Evolutionary conservation across 192 early-diverging fungal species (phyloP).

Genomic region (Tieghemiomyces parasiticus): DNA sequence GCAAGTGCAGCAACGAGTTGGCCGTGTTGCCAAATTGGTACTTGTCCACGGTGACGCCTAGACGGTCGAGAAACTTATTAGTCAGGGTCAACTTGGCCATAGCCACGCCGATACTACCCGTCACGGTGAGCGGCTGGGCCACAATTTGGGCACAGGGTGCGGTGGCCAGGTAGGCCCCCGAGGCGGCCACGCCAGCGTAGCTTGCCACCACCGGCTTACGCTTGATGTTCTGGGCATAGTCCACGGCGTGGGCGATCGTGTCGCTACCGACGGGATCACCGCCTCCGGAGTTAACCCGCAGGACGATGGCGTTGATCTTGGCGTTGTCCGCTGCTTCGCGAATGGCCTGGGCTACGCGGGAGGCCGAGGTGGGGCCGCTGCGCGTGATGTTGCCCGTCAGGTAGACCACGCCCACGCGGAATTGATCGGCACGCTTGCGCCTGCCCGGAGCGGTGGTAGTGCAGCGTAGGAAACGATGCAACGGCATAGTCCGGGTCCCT

Average conservation of each 20-base stretch:
- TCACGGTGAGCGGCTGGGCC: constrained; percentile 45
- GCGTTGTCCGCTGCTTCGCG: constrained; percentile 36
- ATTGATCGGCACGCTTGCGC: background rate
- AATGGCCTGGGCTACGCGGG: constrained; percentile 29
- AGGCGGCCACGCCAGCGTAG: constrained; percentile 40
- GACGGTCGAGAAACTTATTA: constrained; percentile 32
- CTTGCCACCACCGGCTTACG: constrained; percentile 52
- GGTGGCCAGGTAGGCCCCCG: constrained; percentile 42
- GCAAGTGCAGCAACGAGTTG: constrained; percentile 28
- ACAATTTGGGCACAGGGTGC: constrained; percentile 39
- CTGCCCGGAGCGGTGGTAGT: background rate
- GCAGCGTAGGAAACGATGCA: constrained; percentile 11
- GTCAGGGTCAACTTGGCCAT: constrained; percentile 35
- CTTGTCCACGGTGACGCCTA: constrained; percentile 45
- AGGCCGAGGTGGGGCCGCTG: constrained; percentile 24
- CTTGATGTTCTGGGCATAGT: constrained; percentile 29
- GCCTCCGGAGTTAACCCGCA: constrained; percentile 57
- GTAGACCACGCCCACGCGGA: constrained; percentile 50
- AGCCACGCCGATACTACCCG: constrained; percentile 61
- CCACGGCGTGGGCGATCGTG: constrained; percentile 43
- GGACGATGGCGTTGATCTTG: constrained; percentile 37
- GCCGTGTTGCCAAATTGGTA: constrained; percentile 30
- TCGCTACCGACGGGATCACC: constrained; percentile 52
- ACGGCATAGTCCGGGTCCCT: constrained; percentile 14
- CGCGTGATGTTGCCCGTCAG: constrained; percentile 38